Percentiles rank a stretch among this genome's conserved stretches.
phyloP scores from a whole-genome alignment of 2,329 filamentous ascomycete species.

The Trichocomaceae sp. region DNA sequence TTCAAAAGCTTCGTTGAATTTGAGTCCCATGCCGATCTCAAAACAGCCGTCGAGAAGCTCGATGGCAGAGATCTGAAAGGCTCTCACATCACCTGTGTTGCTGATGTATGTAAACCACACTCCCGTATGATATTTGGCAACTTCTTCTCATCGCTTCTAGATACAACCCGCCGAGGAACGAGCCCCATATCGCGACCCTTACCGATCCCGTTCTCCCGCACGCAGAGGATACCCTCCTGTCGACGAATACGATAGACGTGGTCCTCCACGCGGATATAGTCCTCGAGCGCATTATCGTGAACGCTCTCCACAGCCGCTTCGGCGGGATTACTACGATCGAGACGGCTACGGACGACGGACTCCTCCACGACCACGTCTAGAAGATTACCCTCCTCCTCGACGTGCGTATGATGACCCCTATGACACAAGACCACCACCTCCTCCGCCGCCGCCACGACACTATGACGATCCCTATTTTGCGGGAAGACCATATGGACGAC shows the following conservation, averaged over 20 bases:
- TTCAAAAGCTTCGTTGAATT: constrained; percentile 84
- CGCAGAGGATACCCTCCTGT: constrained; percentile 59
- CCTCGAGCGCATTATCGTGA: constrained; percentile 82
- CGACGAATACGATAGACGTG: constrained; percentile 79
- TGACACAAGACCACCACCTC: constrained; percentile 43
- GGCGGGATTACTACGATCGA: constrained; percentile 82
- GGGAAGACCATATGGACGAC: constrained; percentile 48
- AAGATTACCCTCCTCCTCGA: constrained; percentile 63
- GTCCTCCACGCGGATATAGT: constrained; percentile 74
- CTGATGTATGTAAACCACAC: constrained; percentile 62
- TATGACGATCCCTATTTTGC: constrained; percentile 57
- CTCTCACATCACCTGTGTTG: constrained; percentile 72
- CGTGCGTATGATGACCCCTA: constrained; percentile 57
- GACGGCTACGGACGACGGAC: constrained; percentile 70
- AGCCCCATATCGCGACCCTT: constrained; percentile 56
- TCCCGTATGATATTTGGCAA: constrained; percentile 10
- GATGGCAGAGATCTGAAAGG: constrained; percentile 92
- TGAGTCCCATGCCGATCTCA: constrained; percentile 83
- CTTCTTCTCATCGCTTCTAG: constrained; percentile 41
- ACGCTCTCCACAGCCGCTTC: constrained; percentile 62
- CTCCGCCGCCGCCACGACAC: constrained; percentile 48
- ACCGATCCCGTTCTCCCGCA: constrained; percentile 75
- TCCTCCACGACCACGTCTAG: constrained; percentile 68
- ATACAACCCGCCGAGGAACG: constrained; percentile 65
- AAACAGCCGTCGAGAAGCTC: constrained; percentile 88